A percentile compares a stretch with the other conserved stretches of the same genome.
These are phyloP conservation scores for Capronia epimyces DNA, from an alignment of 2,329 filamentous ascomycete species.

Conservation along the genomic window DNA sequence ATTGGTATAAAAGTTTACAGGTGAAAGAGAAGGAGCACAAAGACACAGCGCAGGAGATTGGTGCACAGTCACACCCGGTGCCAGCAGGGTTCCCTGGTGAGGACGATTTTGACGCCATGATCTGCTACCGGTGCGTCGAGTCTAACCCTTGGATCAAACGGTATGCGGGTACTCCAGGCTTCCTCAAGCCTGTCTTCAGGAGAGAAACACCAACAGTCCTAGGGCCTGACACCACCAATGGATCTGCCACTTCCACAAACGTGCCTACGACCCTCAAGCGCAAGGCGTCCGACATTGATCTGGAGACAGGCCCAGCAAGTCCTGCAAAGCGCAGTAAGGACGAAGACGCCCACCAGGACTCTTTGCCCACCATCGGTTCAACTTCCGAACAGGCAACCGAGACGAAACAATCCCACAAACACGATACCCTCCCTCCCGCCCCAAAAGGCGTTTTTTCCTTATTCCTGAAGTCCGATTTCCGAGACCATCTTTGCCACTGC, in stretches of 20 bases:
- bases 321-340: constrained; percentile 62
- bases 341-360: constrained; percentile 37
- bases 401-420: constrained; percentile 52
- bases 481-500: constrained; percentile 77
- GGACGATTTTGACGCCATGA: constrained; percentile 80
- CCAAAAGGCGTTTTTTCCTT: constrained; percentile 65
- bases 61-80: constrained; percentile 50
- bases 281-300: constrained; percentile 37
- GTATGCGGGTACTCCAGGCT: constrained; percentile 75
- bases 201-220: constrained; percentile 29
- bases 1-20: constrained; percentile 56
- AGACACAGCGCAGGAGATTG: constrained; percentile 11
- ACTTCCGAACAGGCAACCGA: background rate
- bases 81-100: constrained; percentile 84
- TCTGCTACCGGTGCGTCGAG: constrained; percentile 91
- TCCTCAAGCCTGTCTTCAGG: constrained; percentile 66
- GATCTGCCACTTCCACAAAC: background rate
- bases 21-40: constrained; percentile 35
- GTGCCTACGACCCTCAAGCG: constrained; percentile 35
- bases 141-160: constrained; percentile 85
- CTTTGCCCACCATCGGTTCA: constrained; percentile 19
- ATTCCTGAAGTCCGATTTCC: constrained; percentile 75
- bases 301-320: constrained; percentile 22
- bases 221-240: background rate
- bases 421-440: constrained; percentile 52